Conservation (phyloP, 805 yeast species). For the Cyberlindnera galapagoensis region DNA sequence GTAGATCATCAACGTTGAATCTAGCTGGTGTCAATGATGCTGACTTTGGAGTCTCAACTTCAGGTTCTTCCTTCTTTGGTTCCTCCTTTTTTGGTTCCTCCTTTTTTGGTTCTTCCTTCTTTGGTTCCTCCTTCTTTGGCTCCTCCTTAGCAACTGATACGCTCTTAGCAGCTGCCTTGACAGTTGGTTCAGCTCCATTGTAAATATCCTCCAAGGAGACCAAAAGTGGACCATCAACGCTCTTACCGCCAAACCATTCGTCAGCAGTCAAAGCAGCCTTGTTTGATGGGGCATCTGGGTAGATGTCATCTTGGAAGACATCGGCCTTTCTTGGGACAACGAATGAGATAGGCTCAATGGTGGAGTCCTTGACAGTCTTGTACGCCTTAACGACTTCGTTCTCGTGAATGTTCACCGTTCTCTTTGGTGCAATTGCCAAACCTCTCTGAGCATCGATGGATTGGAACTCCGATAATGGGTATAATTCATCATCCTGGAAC, state of each 20-base stretch:
- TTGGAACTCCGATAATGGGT: slow-evolving; percentile 80
- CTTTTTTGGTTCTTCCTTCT: slow-evolving; percentile 21
- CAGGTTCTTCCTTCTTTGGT: slow-evolving; percentile 19
- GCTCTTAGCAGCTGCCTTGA: slow-evolving; percentile 32
- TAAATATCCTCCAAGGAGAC: slow-evolving; percentile 69
- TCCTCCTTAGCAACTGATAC: slow-evolving; percentile 12
- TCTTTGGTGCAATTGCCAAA: slow-evolving; percentile 82
- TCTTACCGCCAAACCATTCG: slow-evolving; percentile 77
- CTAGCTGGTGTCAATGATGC: slow-evolving; percentile 29
- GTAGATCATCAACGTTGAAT: slow-evolving; percentile 40
- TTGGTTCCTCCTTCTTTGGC: slow-evolving; percentile 16
- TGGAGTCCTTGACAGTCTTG: slow-evolving; percentile 81
- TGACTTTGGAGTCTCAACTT: slow-evolving; percentile 14
- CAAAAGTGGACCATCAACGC: slow-evolving; percentile 76
- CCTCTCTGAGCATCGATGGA: slow-evolving; percentile 96
- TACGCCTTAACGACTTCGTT: slow-evolving; percentile 79
- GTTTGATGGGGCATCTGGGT: slow-evolving; percentile 82
- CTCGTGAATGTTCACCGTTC: slow-evolving; percentile 68
- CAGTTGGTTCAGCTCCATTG: slow-evolving; percentile 60
- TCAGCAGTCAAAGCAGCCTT: slow-evolving; percentile 72
- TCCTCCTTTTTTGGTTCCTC: slow-evolving; percentile 13
- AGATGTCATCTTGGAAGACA: slow-evolving; percentile 86
- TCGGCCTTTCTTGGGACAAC: slow-evolving; percentile 93
- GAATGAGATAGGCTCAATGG: slow-evolving; percentile 87
- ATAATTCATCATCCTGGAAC: slow-evolving; percentile 75